Evolutionary conservation across 371 early-diverging fungal species (phyloP), one percentile per base, ranked within the genome.

Genomic region (Apophysomyces ossiformis): DNA sequence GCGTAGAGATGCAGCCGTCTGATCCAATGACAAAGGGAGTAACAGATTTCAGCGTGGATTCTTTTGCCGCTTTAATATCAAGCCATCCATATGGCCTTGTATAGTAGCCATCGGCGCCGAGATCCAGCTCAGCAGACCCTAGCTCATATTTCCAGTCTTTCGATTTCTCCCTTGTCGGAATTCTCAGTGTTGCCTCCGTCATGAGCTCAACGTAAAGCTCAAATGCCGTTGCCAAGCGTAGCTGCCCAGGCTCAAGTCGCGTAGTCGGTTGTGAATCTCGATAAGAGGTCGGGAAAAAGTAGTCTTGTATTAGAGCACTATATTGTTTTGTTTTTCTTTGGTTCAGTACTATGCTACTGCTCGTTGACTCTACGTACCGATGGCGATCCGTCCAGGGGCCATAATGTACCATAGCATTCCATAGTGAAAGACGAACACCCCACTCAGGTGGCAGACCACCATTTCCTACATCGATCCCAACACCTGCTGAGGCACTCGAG

Each of bases 371-470:
- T 5, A 63, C 41, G 21, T 69, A 87, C 87, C 92, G 71, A 62
- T 95, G 94, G n/a, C 93, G 84, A 75, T 93, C 91, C 0, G 94
- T 85, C 95, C 95, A 95, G 6, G 95, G 94, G 0, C 95, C 95
- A 71, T 94, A 95, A 35, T 90, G 83, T 0, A 93, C 54, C 7
- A 83, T 78, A 3, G 86, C 89, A 58, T 91, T 87, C 64, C 78
- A 74, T 50, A 90, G 66, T 6, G 75, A 77, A 5, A 93, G 44
- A 4, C 90, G 89, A 4, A 90, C 71, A 5, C 90, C 90, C 92
- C 92, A 92, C 70, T 92, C 88, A 26, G 94, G 92, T 6, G 87
- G 82, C 2, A 85, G 66, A 5, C 85, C 90, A 2, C 88, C 88
- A 65, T 87, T 87, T 18, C 88, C 87, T 54, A 85, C 73, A 64